A percentile compares a stretch with the other conserved stretches of the same genome.
These are phyloP conservation scores for Mycena capillaripes DNA, from an alignment of 768 basidiomycete genomes.

Conservation along the genomic window DNA sequence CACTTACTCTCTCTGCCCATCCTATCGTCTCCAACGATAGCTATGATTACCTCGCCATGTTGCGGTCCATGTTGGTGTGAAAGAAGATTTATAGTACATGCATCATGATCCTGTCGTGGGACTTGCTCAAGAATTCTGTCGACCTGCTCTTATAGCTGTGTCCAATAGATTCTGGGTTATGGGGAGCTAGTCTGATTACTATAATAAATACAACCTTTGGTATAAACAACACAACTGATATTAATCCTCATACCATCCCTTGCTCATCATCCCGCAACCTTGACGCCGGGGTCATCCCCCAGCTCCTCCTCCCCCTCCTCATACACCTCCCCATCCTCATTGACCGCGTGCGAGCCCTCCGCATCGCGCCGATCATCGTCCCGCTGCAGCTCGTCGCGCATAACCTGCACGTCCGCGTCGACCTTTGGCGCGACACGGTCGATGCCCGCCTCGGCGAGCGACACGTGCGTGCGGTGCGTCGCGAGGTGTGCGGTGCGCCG, in stretches of 20 bases:
- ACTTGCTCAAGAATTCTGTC: too few relatives aligned
- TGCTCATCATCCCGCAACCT: constrained; percentile 49
- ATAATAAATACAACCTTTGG: constrained; percentile 12
- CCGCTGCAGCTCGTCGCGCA: constrained; percentile 83
- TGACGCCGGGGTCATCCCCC: constrained; percentile 48
- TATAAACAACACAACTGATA: neutral
- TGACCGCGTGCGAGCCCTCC: constrained; percentile 18
- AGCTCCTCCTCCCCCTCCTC: constrained; percentile 47
- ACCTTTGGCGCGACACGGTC: constrained; percentile 90
- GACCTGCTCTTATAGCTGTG: too few relatives aligned
- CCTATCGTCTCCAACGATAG: neutral
- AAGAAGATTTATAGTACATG: too few relatives aligned
- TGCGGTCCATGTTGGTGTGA: too few relatives aligned
- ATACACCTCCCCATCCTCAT: constrained; percentile 45
- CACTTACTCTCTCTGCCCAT: neutral
- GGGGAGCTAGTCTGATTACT: neutral
- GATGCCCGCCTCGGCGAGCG: constrained; percentile 90
- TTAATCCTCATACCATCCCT: too few relatives aligned
- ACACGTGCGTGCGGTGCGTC: constrained; percentile 84
- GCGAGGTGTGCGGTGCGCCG: constrained; percentile 85
- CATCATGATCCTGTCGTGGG: too few relatives aligned
- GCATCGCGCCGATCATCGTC: constrained; percentile 69
- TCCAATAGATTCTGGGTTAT: too few relatives aligned
- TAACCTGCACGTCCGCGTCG: constrained; percentile 85
- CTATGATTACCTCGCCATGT: neutral